Percentiles rank a stretch among this genome's conserved stretches.
phyloP scores from a whole-genome alignment of 2,329 filamentous ascomycete genomes.

The Penicillium concentricum region DNA sequence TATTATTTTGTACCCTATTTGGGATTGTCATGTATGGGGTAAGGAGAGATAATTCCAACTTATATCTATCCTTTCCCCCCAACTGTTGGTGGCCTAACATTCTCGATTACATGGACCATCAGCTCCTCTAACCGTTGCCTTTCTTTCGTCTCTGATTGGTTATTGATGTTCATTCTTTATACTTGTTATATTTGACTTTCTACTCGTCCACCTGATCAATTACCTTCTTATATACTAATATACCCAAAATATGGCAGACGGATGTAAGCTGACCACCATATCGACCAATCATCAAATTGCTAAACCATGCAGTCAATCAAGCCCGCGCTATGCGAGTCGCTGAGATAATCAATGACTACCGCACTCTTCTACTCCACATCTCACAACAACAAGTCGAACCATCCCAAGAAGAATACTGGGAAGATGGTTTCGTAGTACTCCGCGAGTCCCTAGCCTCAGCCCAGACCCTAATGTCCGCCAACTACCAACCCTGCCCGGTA shows the following conservation, averaged over 20 bases:
- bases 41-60: constrained; percentile 3
- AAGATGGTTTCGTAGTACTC: constrained; percentile 59
- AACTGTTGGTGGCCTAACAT: constrained; percentile 4
- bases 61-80: constrained; percentile 7
- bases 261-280: constrained; percentile 46
- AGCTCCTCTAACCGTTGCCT: constrained; percentile 4
- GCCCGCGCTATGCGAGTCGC: constrained; percentile 62
- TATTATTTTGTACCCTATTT: neutral
- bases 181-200: neutral
- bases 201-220: constrained; percentile 1
- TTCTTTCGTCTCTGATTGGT: constrained; percentile 8
- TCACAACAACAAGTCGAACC: constrained; percentile 53
- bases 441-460: constrained; percentile 57
- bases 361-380: constrained; percentile 60
- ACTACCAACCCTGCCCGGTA: constrained; percentile 49
- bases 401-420: constrained; percentile 56
- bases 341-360: constrained; percentile 65
- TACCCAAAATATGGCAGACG: constrained; percentile 52
- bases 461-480: constrained; percentile 53
- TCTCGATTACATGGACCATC: constrained; percentile 1
- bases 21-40: constrained; percentile 17
- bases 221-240: constrained; percentile 13
- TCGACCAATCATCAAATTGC: neutral
- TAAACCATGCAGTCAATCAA: constrained; percentile 56
- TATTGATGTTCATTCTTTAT: constrained; percentile 5